Conservation (phyloP, 2,329 filamentous ascomycete genomes). For the Coleophoma cylindrospora region DNA sequence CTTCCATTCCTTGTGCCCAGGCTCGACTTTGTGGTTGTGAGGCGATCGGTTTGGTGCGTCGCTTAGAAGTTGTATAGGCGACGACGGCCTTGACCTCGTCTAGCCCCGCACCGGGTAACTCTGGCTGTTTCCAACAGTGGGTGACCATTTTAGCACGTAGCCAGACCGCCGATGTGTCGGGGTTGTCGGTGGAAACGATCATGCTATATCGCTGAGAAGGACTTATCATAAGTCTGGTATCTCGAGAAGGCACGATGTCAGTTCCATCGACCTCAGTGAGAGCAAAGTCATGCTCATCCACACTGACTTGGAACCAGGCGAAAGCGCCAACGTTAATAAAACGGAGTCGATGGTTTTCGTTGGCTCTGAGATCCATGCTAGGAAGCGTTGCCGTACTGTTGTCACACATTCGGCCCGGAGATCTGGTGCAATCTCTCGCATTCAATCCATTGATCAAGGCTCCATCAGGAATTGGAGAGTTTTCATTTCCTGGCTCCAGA, state of each 20-base stretch:
- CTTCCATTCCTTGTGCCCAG: constrained; percentile 35
- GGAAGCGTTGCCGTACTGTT: constrained; percentile 32
- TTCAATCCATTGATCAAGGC: constrained; percentile 40
- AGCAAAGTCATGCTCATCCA: constrained; percentile 61
- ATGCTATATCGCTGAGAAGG: constrained; percentile 70
- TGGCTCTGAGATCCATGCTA: constrained; percentile 41
- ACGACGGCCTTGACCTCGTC: constrained; percentile 45
- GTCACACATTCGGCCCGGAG: constrained; percentile 38
- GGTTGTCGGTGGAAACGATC: constrained; percentile 55
- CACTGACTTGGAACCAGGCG: constrained; percentile 65
- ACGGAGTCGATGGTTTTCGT: constrained; percentile 58
- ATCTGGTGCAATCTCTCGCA: constrained; percentile 31
- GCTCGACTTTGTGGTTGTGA: constrained; percentile 28
- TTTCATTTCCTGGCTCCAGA: constrained; percentile 25
- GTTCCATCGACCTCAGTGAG: constrained; percentile 69
- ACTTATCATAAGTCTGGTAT: constrained; percentile 58
- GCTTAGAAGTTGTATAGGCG: constrained; percentile 30
- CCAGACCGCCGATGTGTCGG: constrained; percentile 51
- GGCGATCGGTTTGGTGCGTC: constrained; percentile 1
- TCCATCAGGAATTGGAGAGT: constrained; percentile 38
- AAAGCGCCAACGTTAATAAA: constrained; percentile 68
- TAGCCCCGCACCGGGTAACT: constrained; percentile 34
- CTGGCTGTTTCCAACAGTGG: constrained; percentile 51
- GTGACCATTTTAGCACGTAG: constrained; percentile 58
- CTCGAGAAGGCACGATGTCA: constrained; percentile 53